Conservation (phyloP, 768 basidiomycete species). For the Lepiota venenata region DNA sequence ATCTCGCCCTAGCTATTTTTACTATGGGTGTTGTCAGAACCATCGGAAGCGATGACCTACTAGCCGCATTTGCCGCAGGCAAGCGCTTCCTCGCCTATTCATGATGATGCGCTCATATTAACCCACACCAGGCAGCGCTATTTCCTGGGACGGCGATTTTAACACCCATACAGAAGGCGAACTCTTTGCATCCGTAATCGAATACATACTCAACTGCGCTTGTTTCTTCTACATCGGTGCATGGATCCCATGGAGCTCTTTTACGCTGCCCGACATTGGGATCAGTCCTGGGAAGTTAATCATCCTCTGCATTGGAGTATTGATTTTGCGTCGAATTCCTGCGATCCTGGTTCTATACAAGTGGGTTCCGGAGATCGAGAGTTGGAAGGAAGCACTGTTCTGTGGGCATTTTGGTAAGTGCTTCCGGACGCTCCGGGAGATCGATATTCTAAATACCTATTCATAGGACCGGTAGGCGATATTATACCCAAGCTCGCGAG, state of each 20-base stretch:
- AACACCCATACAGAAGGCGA: constrained; percentile 80
- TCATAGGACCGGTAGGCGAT: constrained; percentile 48
- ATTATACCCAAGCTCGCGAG: background rate
- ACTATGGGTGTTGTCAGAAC: constrained; percentile 70
- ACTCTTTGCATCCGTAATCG: constrained; percentile 86
- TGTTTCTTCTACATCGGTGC: constrained; percentile 89
- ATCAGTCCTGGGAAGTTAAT: constrained; percentile 71
- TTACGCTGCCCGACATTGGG: constrained; percentile 53
- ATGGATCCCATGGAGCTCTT: constrained; percentile 69
- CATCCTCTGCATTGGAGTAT: constrained; percentile 61
- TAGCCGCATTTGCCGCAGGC: constrained; percentile 84
- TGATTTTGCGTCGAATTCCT: constrained; percentile 80
- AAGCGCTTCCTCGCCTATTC: background rate
- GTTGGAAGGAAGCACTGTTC: constrained; percentile 86
- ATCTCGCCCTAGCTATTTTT: constrained; percentile 63
- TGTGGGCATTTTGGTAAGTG: constrained; percentile 82
- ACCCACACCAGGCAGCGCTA: constrained; percentile 64
- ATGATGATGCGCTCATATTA: constrained; percentile 48
- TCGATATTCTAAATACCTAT: background rate
- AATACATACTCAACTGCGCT: constrained; percentile 78
- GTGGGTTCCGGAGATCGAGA: constrained; percentile 84
- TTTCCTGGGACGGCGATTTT: constrained; percentile 90
- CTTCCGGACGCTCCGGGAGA: background rate
- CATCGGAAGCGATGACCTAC: constrained; percentile 77
- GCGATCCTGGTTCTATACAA: constrained; percentile 71